Conservation (phyloP, 2,329 filamentous ascomycete genomes). For the Lachnellula occidentalis region DNA sequence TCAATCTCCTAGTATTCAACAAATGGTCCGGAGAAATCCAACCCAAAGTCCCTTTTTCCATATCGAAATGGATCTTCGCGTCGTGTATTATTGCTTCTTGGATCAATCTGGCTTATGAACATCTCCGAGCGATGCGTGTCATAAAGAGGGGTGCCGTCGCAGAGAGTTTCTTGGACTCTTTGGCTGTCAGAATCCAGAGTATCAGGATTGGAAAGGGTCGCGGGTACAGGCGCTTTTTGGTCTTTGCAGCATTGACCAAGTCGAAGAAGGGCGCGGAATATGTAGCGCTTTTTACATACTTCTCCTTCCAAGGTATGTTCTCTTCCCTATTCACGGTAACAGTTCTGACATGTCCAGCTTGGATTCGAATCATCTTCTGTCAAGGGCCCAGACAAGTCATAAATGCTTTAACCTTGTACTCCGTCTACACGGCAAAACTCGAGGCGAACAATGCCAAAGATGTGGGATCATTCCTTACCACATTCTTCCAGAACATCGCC, state of each 20-base stretch:
- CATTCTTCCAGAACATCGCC: conserved; percentile 80
- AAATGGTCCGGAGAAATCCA: conserved; percentile 81
- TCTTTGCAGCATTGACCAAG: conserved; percentile 67
- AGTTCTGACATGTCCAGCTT: conserved; percentile 47
- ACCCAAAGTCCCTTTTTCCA: conserved; percentile 67
- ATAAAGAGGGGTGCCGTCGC: conserved; percentile 82
- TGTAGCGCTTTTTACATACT: conserved; percentile 66
- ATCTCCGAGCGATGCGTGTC: conserved; percentile 71
- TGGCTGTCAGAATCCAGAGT: conserved; percentile 81
- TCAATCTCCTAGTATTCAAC: conserved; percentile 85
- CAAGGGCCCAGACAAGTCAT: conserved; percentile 88
- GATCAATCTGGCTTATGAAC: conserved; percentile 73
- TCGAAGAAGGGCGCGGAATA: conserved; percentile 70
- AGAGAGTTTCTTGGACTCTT: conserved; percentile 82
- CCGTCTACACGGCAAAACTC: conserved; percentile 72
- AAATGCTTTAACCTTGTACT: conserved; percentile 83
- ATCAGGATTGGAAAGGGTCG: conserved; percentile 67
- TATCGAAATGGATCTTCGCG: conserved; percentile 93
- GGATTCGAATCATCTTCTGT: conserved; percentile 83
- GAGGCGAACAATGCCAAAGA: conserved; percentile 49
- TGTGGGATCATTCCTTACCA: conserved; percentile 58
- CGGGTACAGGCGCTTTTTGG: conserved; percentile 78
- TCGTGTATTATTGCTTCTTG: conserved; percentile 89
- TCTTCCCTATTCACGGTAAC: background rate
- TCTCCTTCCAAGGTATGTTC: conserved; percentile 55